Evolutionary conservation across 2,329 filamentous ascomycete species (phyloP).

Genomic region (Colletotrichum noveboracense): DNA sequence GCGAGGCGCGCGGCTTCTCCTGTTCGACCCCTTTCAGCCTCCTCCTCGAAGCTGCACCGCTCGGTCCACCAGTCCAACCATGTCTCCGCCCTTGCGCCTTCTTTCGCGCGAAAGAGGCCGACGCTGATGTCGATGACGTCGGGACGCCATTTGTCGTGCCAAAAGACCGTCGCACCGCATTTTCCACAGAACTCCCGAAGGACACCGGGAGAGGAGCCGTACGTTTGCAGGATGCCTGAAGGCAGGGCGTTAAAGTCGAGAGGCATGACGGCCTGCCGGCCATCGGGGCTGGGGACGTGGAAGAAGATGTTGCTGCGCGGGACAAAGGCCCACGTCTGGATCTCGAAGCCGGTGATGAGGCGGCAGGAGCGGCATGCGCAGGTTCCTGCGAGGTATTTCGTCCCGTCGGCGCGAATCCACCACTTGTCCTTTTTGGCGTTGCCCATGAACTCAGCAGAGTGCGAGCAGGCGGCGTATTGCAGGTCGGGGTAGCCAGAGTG

Average conservation of each 20-base stretch:
- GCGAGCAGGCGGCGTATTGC: background rate
- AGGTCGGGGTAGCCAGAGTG: conserved; percentile 56
- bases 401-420: conserved; percentile 58
- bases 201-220: conserved; percentile 58
- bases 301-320: conserved; percentile 63
- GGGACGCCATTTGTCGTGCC: conserved; percentile 57
- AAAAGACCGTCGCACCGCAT: conserved; percentile 72
- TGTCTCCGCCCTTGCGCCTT: conserved; percentile 58
- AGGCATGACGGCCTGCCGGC: conserved; percentile 8
- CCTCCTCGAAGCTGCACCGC: conserved; percentile 65
- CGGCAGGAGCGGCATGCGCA: conserved; percentile 70
- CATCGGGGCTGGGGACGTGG: conserved; percentile 24
- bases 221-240: conserved; percentile 51
- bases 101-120: conserved; percentile 56
- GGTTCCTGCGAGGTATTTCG: conserved; percentile 62
- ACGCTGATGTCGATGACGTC: conserved; percentile 68
- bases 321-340: conserved; percentile 71
- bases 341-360: conserved; percentile 63
- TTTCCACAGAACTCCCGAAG: conserved; percentile 64
- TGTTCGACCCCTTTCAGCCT: conserved; percentile 39
- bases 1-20: conserved; percentile 33
- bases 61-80: conserved; percentile 68
- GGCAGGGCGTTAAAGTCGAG: conserved; percentile 40
- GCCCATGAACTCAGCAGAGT: conserved; percentile 18
- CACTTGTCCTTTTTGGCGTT: conserved; percentile 60